Evolutionary conservation across 768 basidiomycete species (phyloP).

Genomic region (Xerocomellus chrysenteron): DNA sequence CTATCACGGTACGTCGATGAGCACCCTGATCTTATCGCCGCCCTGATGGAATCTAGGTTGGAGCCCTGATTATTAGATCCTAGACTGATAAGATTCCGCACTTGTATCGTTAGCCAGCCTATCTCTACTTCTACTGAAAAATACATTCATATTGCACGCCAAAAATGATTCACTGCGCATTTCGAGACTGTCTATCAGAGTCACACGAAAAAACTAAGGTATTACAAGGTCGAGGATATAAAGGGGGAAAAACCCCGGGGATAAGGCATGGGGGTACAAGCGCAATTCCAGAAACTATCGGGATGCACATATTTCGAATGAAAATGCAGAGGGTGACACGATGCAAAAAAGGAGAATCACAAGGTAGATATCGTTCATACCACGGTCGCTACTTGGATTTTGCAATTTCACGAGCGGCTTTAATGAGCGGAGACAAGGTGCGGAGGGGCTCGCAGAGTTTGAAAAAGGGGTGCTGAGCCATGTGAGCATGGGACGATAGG

Average conservation of each 20-base stretch:
- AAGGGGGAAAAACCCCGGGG: conserved; percentile 7
- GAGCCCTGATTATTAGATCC: conserved; percentile 38
- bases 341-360: conserved; percentile 14
- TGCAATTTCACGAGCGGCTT: conserved; percentile 85
- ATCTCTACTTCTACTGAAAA: conserved; percentile 7
- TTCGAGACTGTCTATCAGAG: conserved; percentile 24
- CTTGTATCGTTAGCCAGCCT: conserved; percentile 1
- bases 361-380: conserved; percentile 17
- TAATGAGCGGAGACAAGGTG: conserved; percentile 86
- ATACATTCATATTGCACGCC: conserved; percentile 14
- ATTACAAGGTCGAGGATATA: conserved; percentile 34
- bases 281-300: conserved; percentile 16
- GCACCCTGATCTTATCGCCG: neutral
- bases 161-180: conserved; percentile 12
- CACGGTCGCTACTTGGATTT: conserved; percentile 45
- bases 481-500: neutral
- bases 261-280: conserved; percentile 12
- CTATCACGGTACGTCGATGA: conserved; percentile 57
- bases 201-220: conserved; percentile 23
- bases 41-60: conserved; percentile 36
- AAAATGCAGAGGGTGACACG: conserved; percentile 17
- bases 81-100: neutral
- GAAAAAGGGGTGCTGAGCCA: conserved; percentile 79
- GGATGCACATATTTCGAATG: conserved; percentile 16
- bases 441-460: conserved; percentile 82